Evolutionary conservation across 441 rosid species (phyloP), one percentile per base, ranked within the genome.

Genomic region (Viola pubescens): DNA sequence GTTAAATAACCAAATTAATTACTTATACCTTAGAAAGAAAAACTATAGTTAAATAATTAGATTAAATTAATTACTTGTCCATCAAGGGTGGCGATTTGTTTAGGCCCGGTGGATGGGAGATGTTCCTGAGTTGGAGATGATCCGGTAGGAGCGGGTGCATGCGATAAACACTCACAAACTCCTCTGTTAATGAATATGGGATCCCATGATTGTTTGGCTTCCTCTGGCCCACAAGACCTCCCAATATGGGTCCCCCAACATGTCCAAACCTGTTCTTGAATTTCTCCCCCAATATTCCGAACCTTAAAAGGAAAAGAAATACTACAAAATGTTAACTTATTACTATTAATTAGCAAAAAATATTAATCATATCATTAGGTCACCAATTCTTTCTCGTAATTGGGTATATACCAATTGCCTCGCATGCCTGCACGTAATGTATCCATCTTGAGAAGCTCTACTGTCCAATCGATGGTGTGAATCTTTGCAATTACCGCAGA

Each of bases 401-500:
- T n/a, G n/a, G n/a, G 16, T 26, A 5, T 5, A 55, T 71, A 83
- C 96, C 96, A 88, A 48, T 84, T 88, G 26, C 73, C 64, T 11
- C 83, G 75, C 96, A 88, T 88, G 26, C 75, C 92, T 9, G 83
- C 87, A n/a, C 51, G 64, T 47, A 88, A 64, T n/a, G 79, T 79
- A 64, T 84, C 86, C 1, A 86, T 88, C 72, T 84, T 88, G 19
- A 86, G 77, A 60, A 88, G 96, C 63, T 88, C 80, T 3, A 84
- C 79, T 1, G 87, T 88, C 96, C 96, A 88, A 54, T 88, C 96
- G 41, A 86, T 86, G 3, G 96, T 88, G 68, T 88, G 96, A 64
- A 88, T 70, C 73, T 88, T 88, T 7, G 96, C 96, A 56, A 86
- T 82, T 12, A 88, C 89, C 2, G 94, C 94, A 4, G 91, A 77